Evolutionary conservation across 2,329 filamentous ascomycete genomes (phyloP).

Genomic region (Beauveria pseudobassiana): DNA sequence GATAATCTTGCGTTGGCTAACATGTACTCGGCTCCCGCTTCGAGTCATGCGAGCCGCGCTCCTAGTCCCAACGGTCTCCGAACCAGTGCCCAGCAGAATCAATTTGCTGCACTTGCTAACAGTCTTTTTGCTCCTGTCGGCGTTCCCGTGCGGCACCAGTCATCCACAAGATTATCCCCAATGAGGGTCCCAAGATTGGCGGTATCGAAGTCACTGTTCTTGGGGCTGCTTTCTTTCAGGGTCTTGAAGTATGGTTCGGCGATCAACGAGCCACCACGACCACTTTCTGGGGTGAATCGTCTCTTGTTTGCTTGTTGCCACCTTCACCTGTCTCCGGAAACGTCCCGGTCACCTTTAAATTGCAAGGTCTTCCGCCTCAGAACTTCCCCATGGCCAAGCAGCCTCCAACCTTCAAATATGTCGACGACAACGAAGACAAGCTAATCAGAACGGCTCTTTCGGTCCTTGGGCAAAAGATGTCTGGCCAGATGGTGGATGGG

Average conservation of each 20-base stretch:
- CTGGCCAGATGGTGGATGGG: conserved; percentile 53
- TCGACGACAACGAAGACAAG: conserved; percentile 62
- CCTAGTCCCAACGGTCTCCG: conserved; percentile 57
- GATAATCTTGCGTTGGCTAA: conserved; percentile 58
- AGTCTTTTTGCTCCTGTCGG: conserved; percentile 43
- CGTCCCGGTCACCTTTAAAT: conserved; percentile 64
- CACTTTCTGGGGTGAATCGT: conserved; percentile 72
- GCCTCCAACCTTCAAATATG: conserved; percentile 60
- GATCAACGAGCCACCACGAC: conserved; percentile 57
- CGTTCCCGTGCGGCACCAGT: conserved; percentile 41
- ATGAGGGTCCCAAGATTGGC: conserved; percentile 72
- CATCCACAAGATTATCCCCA: conserved; percentile 78
- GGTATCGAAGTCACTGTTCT: conserved; percentile 83
- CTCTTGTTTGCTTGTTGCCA: conserved; percentile 72
- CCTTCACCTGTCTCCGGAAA: conserved; percentile 59
- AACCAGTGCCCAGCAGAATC: conserved; percentile 35
- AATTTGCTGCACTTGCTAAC: conserved; percentile 39
- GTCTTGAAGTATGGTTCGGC: conserved; percentile 78
- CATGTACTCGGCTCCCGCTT: conserved; percentile 64
- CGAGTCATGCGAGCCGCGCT: conserved; percentile 69
- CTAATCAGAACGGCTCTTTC: conserved; percentile 61
- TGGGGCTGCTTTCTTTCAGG: conserved; percentile 70
- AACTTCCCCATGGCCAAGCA: conserved; percentile 31
- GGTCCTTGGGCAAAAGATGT: conserved; percentile 57
- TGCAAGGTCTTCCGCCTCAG: conserved; percentile 35